Evolutionary conservation across 2,329 filamentous ascomycete genomes (phyloP).

Genomic region (Pseudogymnoascus sp.): DNA sequence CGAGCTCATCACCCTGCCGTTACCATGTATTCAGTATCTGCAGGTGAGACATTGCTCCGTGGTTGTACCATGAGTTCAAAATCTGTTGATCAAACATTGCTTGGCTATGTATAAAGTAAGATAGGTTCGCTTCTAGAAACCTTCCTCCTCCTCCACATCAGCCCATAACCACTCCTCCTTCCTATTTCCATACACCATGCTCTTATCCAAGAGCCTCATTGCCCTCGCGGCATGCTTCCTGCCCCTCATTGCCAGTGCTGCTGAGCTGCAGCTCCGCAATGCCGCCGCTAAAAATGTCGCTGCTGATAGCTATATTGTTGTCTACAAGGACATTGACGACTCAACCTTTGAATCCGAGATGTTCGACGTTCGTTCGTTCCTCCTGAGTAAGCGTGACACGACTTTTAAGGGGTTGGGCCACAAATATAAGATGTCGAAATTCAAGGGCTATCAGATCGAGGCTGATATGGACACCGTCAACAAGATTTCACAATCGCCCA

Average conservation of each 20-base stretch:
- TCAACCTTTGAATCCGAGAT: constrained; percentile 43
- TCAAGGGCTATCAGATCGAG: constrained; percentile 25
- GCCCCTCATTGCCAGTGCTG: constrained; percentile 23
- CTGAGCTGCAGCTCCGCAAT: constrained; percentile 34
- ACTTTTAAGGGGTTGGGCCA: constrained; percentile 20
- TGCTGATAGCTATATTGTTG: constrained; percentile 53
- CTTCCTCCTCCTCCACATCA: background rate
- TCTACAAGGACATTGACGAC: constrained; percentile 43
- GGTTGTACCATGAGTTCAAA: background rate
- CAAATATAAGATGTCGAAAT: constrained; percentile 21
- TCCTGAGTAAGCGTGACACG: constrained; percentile 49
- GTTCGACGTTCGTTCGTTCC: constrained; percentile 37
- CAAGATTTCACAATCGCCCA: constrained; percentile 23
- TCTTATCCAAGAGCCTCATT: background rate
- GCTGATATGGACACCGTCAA: constrained; percentile 24
- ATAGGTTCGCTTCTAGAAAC: background rate
- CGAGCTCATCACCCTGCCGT: background rate
- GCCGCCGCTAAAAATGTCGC: constrained; percentile 40
- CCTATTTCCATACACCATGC: background rate
- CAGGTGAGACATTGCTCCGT: background rate
- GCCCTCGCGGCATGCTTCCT: constrained; percentile 24
- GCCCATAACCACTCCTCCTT: background rate
- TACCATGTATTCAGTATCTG: background rate
- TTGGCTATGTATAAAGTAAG: background rate
- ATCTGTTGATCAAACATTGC: constrained; percentile 1